Evolutionary conservation across 495 filamentous ascomycete species (phyloP).

Genomic region (Penicillium malachiteum): DNA sequence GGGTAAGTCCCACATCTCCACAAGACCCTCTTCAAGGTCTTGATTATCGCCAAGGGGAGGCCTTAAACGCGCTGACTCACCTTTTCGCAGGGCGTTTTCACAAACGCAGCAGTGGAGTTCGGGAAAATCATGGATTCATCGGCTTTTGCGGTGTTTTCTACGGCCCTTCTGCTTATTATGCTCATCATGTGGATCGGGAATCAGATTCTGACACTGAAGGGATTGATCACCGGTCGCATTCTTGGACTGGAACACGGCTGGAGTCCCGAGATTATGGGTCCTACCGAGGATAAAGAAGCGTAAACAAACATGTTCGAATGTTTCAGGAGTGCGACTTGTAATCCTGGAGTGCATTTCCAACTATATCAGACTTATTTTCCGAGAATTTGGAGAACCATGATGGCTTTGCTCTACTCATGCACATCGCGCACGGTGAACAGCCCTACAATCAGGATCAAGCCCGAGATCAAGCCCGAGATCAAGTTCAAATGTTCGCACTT

Average conservation of each 20-base stretch:
- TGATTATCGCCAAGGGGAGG: too few relatives aligned
- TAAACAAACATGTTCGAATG: neutral
- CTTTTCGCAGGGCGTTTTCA: constrained; percentile 26
- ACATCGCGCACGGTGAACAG: too few relatives aligned
- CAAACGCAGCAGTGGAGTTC: constrained; percentile 30
- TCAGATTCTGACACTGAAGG: constrained; percentile 27
- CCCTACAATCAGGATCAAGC: too few relatives aligned
- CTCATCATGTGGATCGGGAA: constrained; percentile 19
- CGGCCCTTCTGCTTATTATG: constrained; percentile 23
- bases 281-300: neutral
- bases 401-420: too few relatives aligned
- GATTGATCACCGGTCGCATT: constrained; percentile 23
- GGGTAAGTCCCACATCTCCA: constrained; percentile 14
- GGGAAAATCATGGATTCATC: constrained; percentile 30
- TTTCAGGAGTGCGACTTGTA: neutral
- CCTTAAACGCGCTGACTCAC: neutral
- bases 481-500: too few relatives aligned
- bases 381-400: too few relatives aligned
- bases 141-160: constrained; percentile 31
- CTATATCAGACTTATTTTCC: too few relatives aligned
- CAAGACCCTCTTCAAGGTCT: too few relatives aligned
- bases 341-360: too few relatives aligned
- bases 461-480: too few relatives aligned
- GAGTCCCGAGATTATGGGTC: neutral
- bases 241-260: constrained; percentile 26